phyloP scores from a whole-genome alignment of 805 yeast genomes.

The Sungouiozyma ichnusensis region DNA sequence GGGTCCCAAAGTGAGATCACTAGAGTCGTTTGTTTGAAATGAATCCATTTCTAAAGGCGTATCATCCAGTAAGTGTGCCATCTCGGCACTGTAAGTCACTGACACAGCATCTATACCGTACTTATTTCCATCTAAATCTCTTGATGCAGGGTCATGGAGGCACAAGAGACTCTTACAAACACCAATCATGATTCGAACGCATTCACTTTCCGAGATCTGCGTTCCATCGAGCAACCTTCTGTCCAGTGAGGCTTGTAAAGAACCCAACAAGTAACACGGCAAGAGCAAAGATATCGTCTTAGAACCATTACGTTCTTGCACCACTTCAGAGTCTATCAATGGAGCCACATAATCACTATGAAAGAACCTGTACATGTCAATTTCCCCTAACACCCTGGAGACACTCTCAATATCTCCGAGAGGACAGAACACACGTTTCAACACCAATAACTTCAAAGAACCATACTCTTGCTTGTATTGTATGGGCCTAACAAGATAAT shows the following conservation, averaged over 20 bases:
- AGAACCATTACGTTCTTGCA: constrained; percentile 69
- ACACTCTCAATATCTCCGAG: constrained; percentile 67
- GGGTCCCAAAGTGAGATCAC: too few species aligned
- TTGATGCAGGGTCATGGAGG: constrained; percentile 42
- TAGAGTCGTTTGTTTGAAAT: neutral
- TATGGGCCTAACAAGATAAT: constrained; percentile 56
- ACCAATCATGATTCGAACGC: constrained; percentile 53
- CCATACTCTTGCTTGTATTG: constrained; percentile 4
- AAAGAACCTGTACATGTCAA: constrained; percentile 65
- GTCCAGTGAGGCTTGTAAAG: constrained; percentile 74
- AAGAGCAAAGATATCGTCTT: constrained; percentile 67
- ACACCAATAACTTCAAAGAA: constrained; percentile 38
- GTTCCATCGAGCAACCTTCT: constrained; percentile 45
- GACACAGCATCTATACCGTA: constrained; percentile 10
- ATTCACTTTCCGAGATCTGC: constrained; percentile 50
- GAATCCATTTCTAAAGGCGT: constrained; percentile 7
- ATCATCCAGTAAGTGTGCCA: constrained; percentile 13
- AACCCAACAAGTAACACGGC: constrained; percentile 65
- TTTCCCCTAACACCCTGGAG: constrained; percentile 64
- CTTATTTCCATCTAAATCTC: constrained; percentile 7
- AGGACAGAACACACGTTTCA: constrained; percentile 81
- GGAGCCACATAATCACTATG: constrained; percentile 55
- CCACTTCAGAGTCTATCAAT: constrained; percentile 59
- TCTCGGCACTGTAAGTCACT: constrained; percentile 21
- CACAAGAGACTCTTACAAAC: constrained; percentile 64